phyloP scores from a whole-genome alignment of 441 rosid species.

The Populus tomentosa region DNA sequence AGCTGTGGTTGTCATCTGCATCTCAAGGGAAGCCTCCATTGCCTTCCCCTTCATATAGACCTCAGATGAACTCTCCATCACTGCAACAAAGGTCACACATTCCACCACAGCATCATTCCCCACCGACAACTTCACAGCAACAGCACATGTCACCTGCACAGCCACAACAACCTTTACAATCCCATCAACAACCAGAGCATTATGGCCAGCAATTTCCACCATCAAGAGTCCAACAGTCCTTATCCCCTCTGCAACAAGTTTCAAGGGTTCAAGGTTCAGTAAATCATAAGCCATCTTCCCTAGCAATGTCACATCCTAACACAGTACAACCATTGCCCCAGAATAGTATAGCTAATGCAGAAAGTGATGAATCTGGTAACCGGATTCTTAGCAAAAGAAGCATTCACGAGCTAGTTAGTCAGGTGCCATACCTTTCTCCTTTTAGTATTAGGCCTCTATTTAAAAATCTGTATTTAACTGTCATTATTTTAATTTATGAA shows the following conservation, averaged over 20 bases:
- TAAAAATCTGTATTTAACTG: background rate
- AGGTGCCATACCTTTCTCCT: slow-evolving; percentile 42
- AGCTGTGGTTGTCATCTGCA: slow-evolving; percentile 84
- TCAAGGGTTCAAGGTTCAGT: slow-evolving; percentile 36
- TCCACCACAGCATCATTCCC: slow-evolving; percentile 46
- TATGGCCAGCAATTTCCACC: slow-evolving; percentile 48
- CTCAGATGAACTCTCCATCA: slow-evolving; percentile 55
- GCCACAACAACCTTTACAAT: slow-evolving; percentile 43
- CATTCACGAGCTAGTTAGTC: slow-evolving; percentile 79
- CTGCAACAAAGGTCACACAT: slow-evolving; percentile 59
- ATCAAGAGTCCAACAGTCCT: slow-evolving; percentile 46
- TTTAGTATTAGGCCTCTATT: background rate
- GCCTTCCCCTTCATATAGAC: slow-evolving; percentile 67
- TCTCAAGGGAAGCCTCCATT: slow-evolving; percentile 82
- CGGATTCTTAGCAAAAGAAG: slow-evolving; percentile 81
- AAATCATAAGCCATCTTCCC: slow-evolving; percentile 56
- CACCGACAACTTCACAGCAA: slow-evolving; percentile 40
- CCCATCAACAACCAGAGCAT: slow-evolving; percentile 55
- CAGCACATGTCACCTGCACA: slow-evolving; percentile 50
- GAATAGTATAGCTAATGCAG: slow-evolving; percentile 40
- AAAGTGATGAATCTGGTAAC: slow-evolving; percentile 53
- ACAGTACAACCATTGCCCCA: slow-evolving; percentile 39
- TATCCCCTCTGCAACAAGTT: slow-evolving; percentile 56
- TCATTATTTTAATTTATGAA: background rate
- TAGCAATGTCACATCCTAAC: slow-evolving; percentile 38